Percentiles rank a stretch among this genome's conserved stretches.
Evolutionary conservation across 176 grass and related monocot species (phyloP).

Genomic region (Triticum monococcum): DNA sequence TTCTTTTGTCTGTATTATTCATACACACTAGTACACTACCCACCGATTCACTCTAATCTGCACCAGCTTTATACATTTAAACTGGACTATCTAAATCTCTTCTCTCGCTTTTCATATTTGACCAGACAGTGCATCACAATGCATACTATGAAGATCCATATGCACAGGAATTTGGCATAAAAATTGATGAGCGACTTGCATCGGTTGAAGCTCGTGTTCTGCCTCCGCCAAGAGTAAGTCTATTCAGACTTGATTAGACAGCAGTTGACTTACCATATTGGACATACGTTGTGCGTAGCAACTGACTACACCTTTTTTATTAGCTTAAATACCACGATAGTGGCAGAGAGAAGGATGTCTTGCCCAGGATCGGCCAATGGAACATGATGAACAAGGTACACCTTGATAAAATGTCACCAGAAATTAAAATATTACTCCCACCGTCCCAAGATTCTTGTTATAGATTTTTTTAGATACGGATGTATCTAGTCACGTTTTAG

Average conservation of each 20-base stretch:
- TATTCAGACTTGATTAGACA: slow-evolving; percentile 19
- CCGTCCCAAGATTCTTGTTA: too few species aligned
- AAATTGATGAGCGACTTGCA: slow-evolving; percentile 77
- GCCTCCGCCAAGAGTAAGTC: slow-evolving; percentile 74
- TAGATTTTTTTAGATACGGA: too few species aligned
- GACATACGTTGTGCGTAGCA: neutral
- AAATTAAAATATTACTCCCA: neutral
- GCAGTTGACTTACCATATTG: slow-evolving; percentile 4
- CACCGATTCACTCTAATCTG: slow-evolving; percentile 10
- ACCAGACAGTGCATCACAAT: slow-evolving; percentile 92
- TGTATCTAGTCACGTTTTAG: too few species aligned
- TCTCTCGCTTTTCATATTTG: slow-evolving; percentile 3
- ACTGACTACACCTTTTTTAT: slow-evolving; percentile 23
- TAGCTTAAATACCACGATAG: slow-evolving; percentile 96
- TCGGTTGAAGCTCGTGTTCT: slow-evolving; percentile 92
- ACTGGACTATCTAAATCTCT: neutral
- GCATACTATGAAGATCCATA: slow-evolving; percentile 91
- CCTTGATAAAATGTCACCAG: neutral
- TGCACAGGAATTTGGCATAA: slow-evolving; percentile 93
- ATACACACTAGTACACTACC: neutral
- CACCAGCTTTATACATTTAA: neutral
- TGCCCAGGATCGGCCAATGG: slow-evolving; percentile 89
- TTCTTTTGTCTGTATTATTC: slow-evolving; percentile 2
- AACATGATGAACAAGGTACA: slow-evolving; percentile 99
- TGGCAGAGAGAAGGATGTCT: slow-evolving; percentile 87